Evolutionary conservation across 2,329 filamentous ascomycete genomes (phyloP), one percentile per base, ranked within the genome.

Genomic region (Bisporella sp.): DNA sequence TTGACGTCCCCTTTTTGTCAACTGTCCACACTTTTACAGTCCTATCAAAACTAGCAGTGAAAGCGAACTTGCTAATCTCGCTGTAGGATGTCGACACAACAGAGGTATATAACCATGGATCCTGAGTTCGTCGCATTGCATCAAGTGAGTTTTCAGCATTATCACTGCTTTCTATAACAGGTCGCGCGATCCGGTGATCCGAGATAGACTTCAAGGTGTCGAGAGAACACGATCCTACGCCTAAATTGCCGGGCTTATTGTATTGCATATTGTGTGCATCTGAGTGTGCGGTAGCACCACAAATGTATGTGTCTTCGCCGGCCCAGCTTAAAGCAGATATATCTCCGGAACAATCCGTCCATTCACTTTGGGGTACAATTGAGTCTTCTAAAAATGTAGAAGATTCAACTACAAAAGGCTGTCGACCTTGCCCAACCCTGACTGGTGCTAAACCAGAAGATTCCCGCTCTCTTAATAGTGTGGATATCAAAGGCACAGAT

Each of bases 231-330:
- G 77, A 81, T 5, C 77, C 81, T 1, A 84, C 64, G 1, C 80
- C 66, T 7, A 85, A 64, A 57, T 85, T 85, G 1, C 81, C 81
- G 0, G 77, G 74, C 56, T 79, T 82, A 57, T 85, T 85, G 59
- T 85, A 84, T 54, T 84, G 80, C 59, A 83, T 79, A 51, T 84
- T 84, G 41, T 81, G 77, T 0, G 70, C 66, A 57, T 84, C 81
- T 0, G 79, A 83, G 64, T 84, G 81, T 0, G 77, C 76, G 0
- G 79, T 81, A 0, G 81, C 79, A 33, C 81, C 81, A 54, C 79
- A 82, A n/a, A 84, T 60, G 47, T 84, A 79, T 5, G 58, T 49
- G n/a, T 70, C 61, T 21, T 75, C 60, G 0, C 76, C 76, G 0
- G 78, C 68, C 81, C 81, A 85, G 13, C 71, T 71, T 45, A 82